A percentile compares a stretch with the other conserved stretches of the same genome.
These are phyloP conservation scores for Santalum album DNA, from an alignment of 164 flowering plant genomes.

Conservation along the genomic window DNA sequence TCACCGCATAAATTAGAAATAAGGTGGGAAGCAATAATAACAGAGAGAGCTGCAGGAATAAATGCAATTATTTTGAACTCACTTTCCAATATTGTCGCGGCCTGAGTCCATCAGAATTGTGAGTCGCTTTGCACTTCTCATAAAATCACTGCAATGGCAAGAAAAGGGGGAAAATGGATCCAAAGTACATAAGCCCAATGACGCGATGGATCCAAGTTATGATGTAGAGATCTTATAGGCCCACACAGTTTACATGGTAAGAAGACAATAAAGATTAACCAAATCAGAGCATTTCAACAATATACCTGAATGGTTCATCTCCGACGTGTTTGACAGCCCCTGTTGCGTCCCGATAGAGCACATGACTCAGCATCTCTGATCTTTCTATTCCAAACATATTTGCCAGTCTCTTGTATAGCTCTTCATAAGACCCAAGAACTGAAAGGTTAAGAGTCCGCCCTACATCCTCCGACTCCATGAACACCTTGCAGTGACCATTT, in stretches of 20 bases:
- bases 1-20: no score
- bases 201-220: background rate
- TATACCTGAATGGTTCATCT: slow-evolving; percentile 74
- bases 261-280: background rate
- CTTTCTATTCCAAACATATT: slow-evolving; percentile 56
- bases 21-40: no score
- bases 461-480: slow-evolving; percentile 71
- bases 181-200: background rate
- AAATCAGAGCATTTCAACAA: no score
- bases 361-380: slow-evolving; percentile 34
- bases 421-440: slow-evolving; percentile 66
- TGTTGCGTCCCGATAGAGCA: slow-evolving; percentile 47
- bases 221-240: background rate
- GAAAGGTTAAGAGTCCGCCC: slow-evolving; percentile 80
- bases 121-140: slow-evolving; percentile 45
- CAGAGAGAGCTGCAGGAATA: background rate
- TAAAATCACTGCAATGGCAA: slow-evolving; percentile 45
- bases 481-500: slow-evolving; percentile 68
- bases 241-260: background rate
- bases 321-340: slow-evolving; percentile 61
- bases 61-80: background rate
- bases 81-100: slow-evolving; percentile 34
- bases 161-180: background rate
- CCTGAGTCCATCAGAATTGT: slow-evolving; percentile 41
- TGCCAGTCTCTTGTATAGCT: slow-evolving; percentile 48